Percentiles rank a stretch among this genome's conserved stretches.
These are phyloP conservation scores for Urochloa ruziziensis DNA, from an alignment of 176 grass and related monocot species.

Conservation along the genomic window DNA sequence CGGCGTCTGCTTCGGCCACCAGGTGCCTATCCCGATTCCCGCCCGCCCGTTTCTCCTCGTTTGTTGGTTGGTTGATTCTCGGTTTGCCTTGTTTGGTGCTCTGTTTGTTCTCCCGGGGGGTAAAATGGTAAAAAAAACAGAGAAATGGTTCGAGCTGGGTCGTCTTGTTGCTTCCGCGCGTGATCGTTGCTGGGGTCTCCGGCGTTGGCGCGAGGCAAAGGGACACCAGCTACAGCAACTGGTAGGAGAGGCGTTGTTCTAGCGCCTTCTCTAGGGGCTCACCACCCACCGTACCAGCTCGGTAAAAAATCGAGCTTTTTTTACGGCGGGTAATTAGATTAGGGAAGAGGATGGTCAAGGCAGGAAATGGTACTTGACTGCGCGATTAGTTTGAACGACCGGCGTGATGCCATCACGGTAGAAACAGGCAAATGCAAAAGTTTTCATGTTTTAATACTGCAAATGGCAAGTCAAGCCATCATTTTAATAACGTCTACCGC, in stretches of 20 bases:
- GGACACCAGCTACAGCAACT: neutral
- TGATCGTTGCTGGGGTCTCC: neutral
- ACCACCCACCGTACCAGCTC: neutral
- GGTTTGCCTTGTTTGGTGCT: neutral
- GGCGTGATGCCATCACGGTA: neutral
- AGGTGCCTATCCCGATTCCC: constrained; percentile 44
- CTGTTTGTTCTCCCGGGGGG: neutral
- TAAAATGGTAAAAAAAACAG: neutral
- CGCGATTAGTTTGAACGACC: neutral
- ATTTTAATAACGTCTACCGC: no score
- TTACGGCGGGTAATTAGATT: neutral
- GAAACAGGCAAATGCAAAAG: neutral
- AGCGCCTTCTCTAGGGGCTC: neutral
- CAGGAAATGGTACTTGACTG: neutral
- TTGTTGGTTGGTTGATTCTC: neutral
- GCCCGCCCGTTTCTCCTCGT: neutral
- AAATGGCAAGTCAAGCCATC: neutral
- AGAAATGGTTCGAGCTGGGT: neutral
- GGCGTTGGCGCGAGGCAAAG: neutral
- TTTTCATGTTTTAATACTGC: neutral
- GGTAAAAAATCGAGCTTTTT: neutral
- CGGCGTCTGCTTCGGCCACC: constrained; percentile 96
- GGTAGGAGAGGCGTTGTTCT: constrained; percentile 38
- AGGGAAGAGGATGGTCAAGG: neutral
- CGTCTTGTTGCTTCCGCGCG: constrained; percentile 3